Base-by-base conservation (phyloP, 345 rosid species). In the Camelina neglecta region DNA sequence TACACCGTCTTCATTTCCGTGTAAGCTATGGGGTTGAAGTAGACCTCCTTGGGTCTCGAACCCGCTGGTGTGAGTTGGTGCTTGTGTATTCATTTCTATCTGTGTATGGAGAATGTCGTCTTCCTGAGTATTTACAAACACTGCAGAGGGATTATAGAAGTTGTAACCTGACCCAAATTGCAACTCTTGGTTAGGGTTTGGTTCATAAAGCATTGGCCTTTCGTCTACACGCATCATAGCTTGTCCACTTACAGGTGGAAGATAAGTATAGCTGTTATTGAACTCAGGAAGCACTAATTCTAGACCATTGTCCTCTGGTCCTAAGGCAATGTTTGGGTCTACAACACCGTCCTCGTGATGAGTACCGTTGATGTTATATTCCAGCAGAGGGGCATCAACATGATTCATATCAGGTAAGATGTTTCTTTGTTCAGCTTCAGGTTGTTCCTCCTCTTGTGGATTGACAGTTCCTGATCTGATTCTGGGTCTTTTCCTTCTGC, bases 341-440 rank as follows among this genome's bases (percentile, higher is more conserved):
- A 84, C 29, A 69, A 53, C 79, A 78, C 69, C 80, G 18, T 77
- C 91, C 72, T 51, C 83, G 6, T 69, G 74, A 55, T 56, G 81
- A 60, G 59, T 51, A 41, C 61, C 72, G 38, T 71, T 82, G 64
- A 83, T 67, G 49, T 82, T 84, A 69, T 74, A 75, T 23, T 88
- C 96, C 65, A 75, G 48, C 74, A 79, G 74, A 31, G 72, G 87
- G 26, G 54, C 45, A 72, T 86, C 84, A 8, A 72, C 45, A 26
- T 83, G 78, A 72, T 92, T 87, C 75, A 87, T 88, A 75, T 88
- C 93, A 58, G 94, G 94, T 72, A 88, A 42, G 47, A 55, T 8
- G 50, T 79, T 81, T 79, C 80, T 81, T 51, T 73, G 80, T 69
- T 89, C 88, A 3, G 68, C 60, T 45, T 15, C 75, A 48, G 61